Evolutionary conservation across 2,329 filamentous ascomycete genomes (phyloP).

Genomic region (Aspergillus latus): DNA sequence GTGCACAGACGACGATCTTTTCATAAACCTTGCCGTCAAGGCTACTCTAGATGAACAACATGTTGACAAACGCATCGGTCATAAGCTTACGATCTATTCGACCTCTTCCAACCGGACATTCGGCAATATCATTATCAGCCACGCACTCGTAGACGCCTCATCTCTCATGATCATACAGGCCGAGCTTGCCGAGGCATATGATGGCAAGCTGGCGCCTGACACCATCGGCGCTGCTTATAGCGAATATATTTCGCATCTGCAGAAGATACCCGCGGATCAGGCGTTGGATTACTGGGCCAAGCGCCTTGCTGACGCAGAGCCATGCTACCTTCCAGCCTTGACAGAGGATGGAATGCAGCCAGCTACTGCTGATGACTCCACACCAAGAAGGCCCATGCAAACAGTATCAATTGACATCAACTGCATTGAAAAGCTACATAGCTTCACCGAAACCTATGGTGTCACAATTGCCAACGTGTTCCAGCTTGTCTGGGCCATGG

Average conservation of each 20-base stretch:
- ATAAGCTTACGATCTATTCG: conserved; percentile 5
- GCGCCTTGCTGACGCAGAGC: neutral
- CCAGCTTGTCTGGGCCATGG: conserved; percentile 12
- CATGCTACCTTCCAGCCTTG: conserved; percentile 1
- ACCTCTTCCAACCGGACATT: neutral
- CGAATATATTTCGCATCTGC: conserved; percentile 6
- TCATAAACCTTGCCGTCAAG: neutral
- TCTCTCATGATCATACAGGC: conserved; percentile 5
- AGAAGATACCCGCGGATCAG: neutral
- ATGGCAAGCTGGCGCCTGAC: neutral
- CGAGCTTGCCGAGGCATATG: conserved; percentile 6
- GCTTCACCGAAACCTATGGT: conserved; percentile 8
- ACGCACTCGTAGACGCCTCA: conserved; percentile 7
- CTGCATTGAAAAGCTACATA: neutral
- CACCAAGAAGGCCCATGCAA: neutral
- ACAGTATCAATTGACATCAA: neutral
- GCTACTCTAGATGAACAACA: neutral
- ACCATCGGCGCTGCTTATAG: neutral
- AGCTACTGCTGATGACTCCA: neutral
- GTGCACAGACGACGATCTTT: neutral
- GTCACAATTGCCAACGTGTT: conserved; percentile 15
- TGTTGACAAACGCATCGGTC: conserved; percentile 3
- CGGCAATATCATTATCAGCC: conserved; percentile 4
- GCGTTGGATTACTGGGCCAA: conserved; percentile 1
- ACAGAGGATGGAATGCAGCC: neutral